These are phyloP conservation scores for Histomonas meleagridis DNA, from an alignment of 208 protist species.

Conservation along the genomic window DNA sequence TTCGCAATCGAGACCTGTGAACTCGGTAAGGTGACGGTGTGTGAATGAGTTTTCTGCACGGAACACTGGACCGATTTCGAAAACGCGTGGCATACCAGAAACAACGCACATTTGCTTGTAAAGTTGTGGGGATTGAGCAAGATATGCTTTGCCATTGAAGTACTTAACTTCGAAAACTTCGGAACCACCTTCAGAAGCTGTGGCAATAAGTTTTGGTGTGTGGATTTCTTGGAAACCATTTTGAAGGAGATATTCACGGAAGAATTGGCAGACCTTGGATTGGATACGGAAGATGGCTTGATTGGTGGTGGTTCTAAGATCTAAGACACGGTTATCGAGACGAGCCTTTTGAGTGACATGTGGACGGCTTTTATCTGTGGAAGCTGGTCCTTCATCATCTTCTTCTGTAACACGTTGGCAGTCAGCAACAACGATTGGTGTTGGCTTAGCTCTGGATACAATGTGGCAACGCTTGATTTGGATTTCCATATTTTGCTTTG, in stretches of 20 bases:
- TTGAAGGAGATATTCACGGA: conserved; percentile 13
- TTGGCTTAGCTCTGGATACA: neutral
- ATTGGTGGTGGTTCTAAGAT: conserved; percentile 39
- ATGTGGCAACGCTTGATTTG: neutral
- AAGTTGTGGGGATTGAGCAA: conserved; percentile 94
- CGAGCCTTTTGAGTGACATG: conserved; percentile 37
- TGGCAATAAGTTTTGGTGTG: conserved; percentile 91
- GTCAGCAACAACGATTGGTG: conserved; percentile 17
- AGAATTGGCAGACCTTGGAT: conserved; percentile 30
- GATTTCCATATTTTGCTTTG: conserved; percentile 37
- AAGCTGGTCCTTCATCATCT: neutral
- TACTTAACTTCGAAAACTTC: conserved; percentile 94
- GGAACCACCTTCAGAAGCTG: conserved; percentile 42
- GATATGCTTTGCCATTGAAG: conserved; percentile 88
- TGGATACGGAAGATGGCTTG: conserved; percentile 45
- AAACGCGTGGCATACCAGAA: conserved; percentile 72
- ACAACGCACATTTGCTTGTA: conserved; percentile 97
- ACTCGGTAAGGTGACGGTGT: conserved; percentile 96
- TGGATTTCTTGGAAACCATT: conserved; percentile 93
- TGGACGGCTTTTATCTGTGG: neutral
- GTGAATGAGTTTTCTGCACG: conserved; percentile 96
- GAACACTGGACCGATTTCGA: conserved; percentile 84
- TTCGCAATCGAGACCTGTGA: conserved; percentile 97
- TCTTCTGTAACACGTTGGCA: neutral
- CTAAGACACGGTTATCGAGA: conserved; percentile 45